These are phyloP conservation scores for Aspergillus felis DNA, from an alignment of 2,329 filamentous ascomycete species.

Conservation along the genomic window DNA sequence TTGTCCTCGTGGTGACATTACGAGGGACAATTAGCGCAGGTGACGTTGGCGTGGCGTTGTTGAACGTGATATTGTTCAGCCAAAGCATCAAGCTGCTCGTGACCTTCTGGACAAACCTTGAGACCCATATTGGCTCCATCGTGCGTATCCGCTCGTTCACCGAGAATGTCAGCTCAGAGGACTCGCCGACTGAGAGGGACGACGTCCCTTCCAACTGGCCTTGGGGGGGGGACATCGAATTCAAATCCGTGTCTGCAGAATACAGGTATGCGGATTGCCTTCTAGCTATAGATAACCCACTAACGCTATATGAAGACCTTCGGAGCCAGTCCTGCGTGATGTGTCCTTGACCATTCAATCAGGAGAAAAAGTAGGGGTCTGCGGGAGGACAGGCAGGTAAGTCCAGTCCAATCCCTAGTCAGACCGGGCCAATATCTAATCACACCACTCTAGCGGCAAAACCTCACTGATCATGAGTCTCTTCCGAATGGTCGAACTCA, in stretches of 20 bases:
- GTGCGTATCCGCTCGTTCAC: conserved; percentile 53
- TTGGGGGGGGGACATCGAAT: conserved; percentile 39
- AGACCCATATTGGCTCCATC: conserved; percentile 57
- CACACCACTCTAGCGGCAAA: conserved; percentile 35
- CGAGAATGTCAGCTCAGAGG: conserved; percentile 42
- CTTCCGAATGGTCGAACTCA: conserved; percentile 42
- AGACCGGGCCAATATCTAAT: conserved; percentile 1
- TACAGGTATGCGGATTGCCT: conserved; percentile 33
- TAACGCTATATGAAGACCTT: conserved; percentile 16
- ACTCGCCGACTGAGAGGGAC: conserved; percentile 39
- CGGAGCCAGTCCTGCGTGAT: conserved; percentile 41
- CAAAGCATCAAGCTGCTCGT: conserved; percentile 50
- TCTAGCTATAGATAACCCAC: not conserved
- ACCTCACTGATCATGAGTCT: conserved; percentile 40
- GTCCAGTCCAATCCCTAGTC: not conserved
- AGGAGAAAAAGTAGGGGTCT: conserved; percentile 41
- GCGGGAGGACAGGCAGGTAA: conserved; percentile 39
- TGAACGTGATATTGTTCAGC: conserved; percentile 53
- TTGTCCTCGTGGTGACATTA: conserved; percentile 47
- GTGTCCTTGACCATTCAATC: conserved; percentile 44
- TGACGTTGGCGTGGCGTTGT: conserved; percentile 50
- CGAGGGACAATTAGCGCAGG: conserved; percentile 44
- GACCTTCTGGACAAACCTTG: conserved; percentile 54
- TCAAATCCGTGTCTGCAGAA: conserved; percentile 42
- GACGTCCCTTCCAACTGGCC: conserved; percentile 43